phyloP scores from a whole-genome alignment of 140 eudicot species.

The Oenanthe javanica region DNA sequence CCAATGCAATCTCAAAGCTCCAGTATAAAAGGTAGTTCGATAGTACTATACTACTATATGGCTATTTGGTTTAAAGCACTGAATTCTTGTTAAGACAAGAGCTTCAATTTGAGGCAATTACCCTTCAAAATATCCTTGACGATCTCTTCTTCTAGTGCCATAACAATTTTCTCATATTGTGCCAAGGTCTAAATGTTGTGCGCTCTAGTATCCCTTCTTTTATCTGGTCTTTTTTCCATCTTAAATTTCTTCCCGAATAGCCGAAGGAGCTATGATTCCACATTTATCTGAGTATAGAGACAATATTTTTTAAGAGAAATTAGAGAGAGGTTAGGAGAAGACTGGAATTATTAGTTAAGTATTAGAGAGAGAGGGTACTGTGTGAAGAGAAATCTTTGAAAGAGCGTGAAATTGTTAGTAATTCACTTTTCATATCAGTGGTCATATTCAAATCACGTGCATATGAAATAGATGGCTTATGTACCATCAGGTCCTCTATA shows the following conservation, averaged over 20 bases:
- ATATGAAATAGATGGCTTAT: background rate
- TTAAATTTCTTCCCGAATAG: background rate
- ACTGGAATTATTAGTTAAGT: background rate
- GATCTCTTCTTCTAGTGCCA: background rate
- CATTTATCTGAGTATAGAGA: background rate
- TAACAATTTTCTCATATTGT: background rate
- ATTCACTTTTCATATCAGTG: background rate
- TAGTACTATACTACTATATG: background rate
- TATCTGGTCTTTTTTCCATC: background rate
- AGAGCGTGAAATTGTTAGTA: background rate
- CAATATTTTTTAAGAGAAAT: background rate
- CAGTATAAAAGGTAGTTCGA: conserved; percentile 10
- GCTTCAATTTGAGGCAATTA: too few species aligned
- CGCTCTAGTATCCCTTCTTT: background rate
- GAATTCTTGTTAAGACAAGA: background rate
- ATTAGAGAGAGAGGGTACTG: background rate
- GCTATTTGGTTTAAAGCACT: background rate
- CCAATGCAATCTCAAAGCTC: background rate
- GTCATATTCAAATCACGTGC: background rate
- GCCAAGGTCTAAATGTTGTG: background rate
- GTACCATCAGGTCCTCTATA: background rate
- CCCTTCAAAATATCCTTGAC: background rate
- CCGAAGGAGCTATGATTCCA: background rate
- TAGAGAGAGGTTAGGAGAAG: background rate
- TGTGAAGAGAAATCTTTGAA: background rate